Base-by-base conservation (phyloP, 2,329 filamentous ascomycete genomes). In the Colletotrichum lindemuthianum region DNA sequence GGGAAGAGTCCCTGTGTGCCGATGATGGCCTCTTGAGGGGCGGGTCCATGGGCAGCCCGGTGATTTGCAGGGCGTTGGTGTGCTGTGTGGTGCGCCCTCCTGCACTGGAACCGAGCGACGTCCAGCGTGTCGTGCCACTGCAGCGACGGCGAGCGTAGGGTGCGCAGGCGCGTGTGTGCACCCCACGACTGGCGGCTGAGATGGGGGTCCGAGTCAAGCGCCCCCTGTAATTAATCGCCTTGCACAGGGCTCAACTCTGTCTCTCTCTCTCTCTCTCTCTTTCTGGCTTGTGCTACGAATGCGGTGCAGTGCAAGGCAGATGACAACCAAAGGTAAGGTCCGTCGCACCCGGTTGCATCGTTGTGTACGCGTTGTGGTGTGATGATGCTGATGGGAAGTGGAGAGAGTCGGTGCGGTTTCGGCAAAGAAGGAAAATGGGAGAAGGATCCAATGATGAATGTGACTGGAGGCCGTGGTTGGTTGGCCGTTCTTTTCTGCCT, bases 11-110 rank as follows among this genome's bases (percentile, higher is more conserved):
- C 36, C 59, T 50, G 33, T 52, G 51, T 52, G 41, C 59, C 58
- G 63, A 65, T 47, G 51, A 34, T 52, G 63, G 63, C 47, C 52
- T 65, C 63, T 63, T 65, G 40, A 63, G 63, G 47, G 63, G 58
- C 51, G 59, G 58, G 59, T 65, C 63, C 63, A 65, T 58, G 6
- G 45, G 34, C 10, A 24, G 24, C 24, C 24, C 24, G 24, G 24
- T 24, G 24, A 34, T 44, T 43, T 54, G 51, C 24, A 37, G 37
- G 8, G 48, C 11, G 48, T n/a, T 50, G 12, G 37, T 34, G 51
- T 32, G 16, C 15, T 16, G 44, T 34, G 34, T 16, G 15, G 32
- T 7, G 41, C 24, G 24, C 24, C 24, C 24, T 24, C 24, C 24
- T 24, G 24, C 24, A 24, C 24, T 24, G 24, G 24, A 24, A 24